Evolutionary conservation across 2,329 filamentous ascomycete species (phyloP), one percentile per base, ranked within the genome.

Genomic region (Penicillium frequentans): DNA sequence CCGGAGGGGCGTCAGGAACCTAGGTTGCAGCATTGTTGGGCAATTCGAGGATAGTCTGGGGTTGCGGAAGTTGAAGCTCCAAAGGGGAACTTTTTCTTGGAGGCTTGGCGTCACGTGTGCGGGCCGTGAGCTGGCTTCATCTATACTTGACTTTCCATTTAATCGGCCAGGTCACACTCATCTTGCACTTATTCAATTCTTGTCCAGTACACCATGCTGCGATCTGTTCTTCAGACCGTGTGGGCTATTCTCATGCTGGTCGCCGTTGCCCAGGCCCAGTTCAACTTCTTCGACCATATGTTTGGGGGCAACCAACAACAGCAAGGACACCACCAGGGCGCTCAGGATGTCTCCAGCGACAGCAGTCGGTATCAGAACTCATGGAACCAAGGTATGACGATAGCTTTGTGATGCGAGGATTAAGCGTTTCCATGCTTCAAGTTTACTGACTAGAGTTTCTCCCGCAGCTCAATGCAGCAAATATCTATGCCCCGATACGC

Each of bases 261-360:
- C 60, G 75, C 85, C 31, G 68, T 79, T 16, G 86, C 82, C 4
- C 79, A 83, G 56, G 91, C 91, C 11, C 93, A 98, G 77, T 98
- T 98, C 75, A 89, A 91, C 72, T 96, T 99, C 84, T 99, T 98
- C 78, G 93, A 97, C 74, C 91, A 98, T 69, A 96, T 98, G 91
- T 98, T 99, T 74, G 84, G 86, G 66, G 85, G 85, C 64, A 81
- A 82, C 58, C 77, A 77, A 60, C 80, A 84, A 56, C 83, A 86
- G 63, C 76, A 83, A 48, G 73, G 79, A 23, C 79, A 82, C 43
- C 81, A 83, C 44, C 80, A 82, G 46, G 84, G 85, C 55, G 82
- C 87, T 64, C 85, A 85, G 26, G 95, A 97, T 73, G 90, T 90
- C 27, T 84, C 90, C 2, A 96, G 90, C 69, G 93, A 98, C 76